Percentiles rank a stretch among this genome's conserved stretches.
phyloP scores from a whole-genome alignment of 2,329 filamentous ascomycete species.

The Gaeumannomyces sp. region DNA sequence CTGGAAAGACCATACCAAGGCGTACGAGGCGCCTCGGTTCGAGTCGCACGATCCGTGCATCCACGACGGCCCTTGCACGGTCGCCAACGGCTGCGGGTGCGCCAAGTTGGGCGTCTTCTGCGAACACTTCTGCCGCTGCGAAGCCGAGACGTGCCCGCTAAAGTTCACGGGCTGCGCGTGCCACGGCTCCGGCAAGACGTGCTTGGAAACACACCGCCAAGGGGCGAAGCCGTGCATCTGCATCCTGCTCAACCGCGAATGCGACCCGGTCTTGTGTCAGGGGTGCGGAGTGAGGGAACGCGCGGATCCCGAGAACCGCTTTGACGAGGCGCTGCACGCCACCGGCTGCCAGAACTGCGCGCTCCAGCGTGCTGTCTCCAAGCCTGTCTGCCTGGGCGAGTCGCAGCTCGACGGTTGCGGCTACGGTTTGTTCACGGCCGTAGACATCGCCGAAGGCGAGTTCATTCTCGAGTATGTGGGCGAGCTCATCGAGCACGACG shows the following conservation, averaged over 20 bases:
- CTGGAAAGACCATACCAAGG: slow-evolving; percentile 49
- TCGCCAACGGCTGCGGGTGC: slow-evolving; percentile 53
- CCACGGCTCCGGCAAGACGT: slow-evolving; percentile 50
- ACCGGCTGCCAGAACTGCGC: slow-evolving; percentile 65
- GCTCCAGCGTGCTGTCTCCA: slow-evolving; percentile 62
- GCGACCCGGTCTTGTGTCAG: slow-evolving; percentile 69
- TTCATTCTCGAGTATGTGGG: slow-evolving; percentile 78
- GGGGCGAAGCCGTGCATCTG: slow-evolving; percentile 58
- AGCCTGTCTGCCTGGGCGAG: slow-evolving; percentile 61
- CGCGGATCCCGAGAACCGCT: slow-evolving; percentile 61
- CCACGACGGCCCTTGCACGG: slow-evolving; percentile 62
- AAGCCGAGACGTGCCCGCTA: slow-evolving; percentile 50
- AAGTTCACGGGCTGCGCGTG: slow-evolving; percentile 65
- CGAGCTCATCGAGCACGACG: slow-evolving; percentile 65
- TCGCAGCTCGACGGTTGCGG: slow-evolving; percentile 64
- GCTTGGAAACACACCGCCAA: slow-evolving; percentile 48
- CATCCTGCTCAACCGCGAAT: slow-evolving; percentile 67
- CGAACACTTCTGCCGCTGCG: slow-evolving; percentile 65
- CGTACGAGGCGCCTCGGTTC: slow-evolving; percentile 49
- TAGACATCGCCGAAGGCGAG: slow-evolving; percentile 60
- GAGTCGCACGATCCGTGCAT: slow-evolving; percentile 59
- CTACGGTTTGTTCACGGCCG: slow-evolving; percentile 68
- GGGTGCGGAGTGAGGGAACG: slow-evolving; percentile 64
- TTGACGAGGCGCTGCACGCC: slow-evolving; percentile 48
- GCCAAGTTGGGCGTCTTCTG: slow-evolving; percentile 57